Conservation (phyloP, 2,329 filamentous ascomycete species). For the Clarireedia homoeocarpa region DNA sequence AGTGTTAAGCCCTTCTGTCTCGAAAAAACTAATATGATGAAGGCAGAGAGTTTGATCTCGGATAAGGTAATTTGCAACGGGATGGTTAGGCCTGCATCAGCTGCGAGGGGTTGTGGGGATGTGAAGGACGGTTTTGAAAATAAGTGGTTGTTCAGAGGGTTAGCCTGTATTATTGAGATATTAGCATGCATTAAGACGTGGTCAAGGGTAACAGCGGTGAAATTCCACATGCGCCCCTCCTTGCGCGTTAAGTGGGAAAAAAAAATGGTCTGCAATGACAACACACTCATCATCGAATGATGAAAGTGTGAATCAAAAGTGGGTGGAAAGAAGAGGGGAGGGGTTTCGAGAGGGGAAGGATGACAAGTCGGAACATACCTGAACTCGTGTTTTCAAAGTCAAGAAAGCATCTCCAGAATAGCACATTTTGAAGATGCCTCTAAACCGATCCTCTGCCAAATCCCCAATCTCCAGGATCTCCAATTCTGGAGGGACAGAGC, state of each 20-base stretch:
- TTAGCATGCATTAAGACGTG: slow-evolving; percentile 37
- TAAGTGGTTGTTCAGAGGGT: slow-evolving; percentile 92
- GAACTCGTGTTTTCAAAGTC: slow-evolving; percentile 90
- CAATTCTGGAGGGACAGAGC: slow-evolving; percentile 85
- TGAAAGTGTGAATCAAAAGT: not conserved
- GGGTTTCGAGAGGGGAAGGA: slow-evolving; percentile 1
- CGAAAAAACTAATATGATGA: slow-evolving; percentile 96
- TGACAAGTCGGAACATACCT: slow-evolving; percentile 47
- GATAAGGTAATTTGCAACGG: slow-evolving; percentile 96
- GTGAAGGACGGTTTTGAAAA: slow-evolving; percentile 87
- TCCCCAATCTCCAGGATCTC: slow-evolving; percentile 98
- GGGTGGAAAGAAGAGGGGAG: slow-evolving; percentile 4
- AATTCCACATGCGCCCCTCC: not conserved
- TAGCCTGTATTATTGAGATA: slow-evolving; percentile 56
- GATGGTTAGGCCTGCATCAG: slow-evolving; percentile 86
- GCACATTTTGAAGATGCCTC: slow-evolving; percentile 99
- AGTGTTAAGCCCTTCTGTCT: slow-evolving; percentile 94
- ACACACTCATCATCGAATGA: not conserved
- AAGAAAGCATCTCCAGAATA: slow-evolving; percentile 93
- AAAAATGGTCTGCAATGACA: slow-evolving; percentile 1
- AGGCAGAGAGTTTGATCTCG: slow-evolving; percentile 90
- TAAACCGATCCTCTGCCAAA: slow-evolving; percentile 90
- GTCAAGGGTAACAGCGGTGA: slow-evolving; percentile 11
- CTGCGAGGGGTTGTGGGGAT: slow-evolving; percentile 85
- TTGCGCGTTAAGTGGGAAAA: not conserved